phyloP scores from a whole-genome alignment of 768 basidiomycete genomes.

The Tulasnella sp. region DNA sequence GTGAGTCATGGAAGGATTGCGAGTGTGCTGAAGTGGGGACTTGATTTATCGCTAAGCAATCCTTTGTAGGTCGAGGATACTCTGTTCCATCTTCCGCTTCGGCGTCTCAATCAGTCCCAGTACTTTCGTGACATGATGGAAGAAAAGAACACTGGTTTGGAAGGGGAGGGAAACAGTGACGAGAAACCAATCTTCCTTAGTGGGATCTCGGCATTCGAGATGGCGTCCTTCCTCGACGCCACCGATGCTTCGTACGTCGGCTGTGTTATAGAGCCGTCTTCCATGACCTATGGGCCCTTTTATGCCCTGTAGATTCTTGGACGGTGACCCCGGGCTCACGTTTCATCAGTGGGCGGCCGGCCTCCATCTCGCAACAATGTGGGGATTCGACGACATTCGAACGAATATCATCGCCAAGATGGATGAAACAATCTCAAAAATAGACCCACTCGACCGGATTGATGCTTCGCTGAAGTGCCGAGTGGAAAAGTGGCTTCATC shows the following conservation, averaged over 20 bases:
- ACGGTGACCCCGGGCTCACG: not conserved
- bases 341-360: conserved; percentile 15
- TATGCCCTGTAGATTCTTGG: not conserved
- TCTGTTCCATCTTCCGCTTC: not conserved
- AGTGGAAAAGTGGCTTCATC: conserved; percentile 18
- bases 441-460: conserved; percentile 6
- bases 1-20: too few relatives aligned
- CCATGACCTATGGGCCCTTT: not conserved
- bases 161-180: not conserved
- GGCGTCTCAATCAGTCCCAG: not conserved
- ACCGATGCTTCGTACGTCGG: not conserved
- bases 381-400: conserved; percentile 13
- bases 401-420: not conserved
- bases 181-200: not conserved
- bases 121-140: not conserved
- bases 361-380: conserved; percentile 23
- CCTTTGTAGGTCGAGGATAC: not conserved
- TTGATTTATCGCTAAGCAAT: not conserved
- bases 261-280: too few relatives aligned
- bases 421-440: not conserved
- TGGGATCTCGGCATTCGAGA: not conserved
- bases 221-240: conserved; percentile 3
- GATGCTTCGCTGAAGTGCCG: conserved; percentile 3
- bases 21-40: not conserved
- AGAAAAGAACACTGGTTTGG: not conserved